Percentiles rank a stretch among this genome's conserved stretches.
These are phyloP conservation scores for Kazachstania kunashirensis DNA, from an alignment of 805 yeast genomes.

Conservation along the genomic window DNA sequence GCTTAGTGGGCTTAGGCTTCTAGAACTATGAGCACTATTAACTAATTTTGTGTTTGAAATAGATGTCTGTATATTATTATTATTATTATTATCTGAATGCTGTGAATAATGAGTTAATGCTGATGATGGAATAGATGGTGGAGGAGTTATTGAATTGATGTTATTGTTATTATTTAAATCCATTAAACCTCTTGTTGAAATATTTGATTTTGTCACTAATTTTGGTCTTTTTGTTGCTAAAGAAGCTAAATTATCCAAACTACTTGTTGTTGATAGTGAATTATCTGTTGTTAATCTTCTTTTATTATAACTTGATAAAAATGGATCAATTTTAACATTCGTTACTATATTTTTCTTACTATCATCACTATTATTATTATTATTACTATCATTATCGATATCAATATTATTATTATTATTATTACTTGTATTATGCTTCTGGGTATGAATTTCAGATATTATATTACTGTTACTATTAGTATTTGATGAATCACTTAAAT, in stretches of 20 bases:
- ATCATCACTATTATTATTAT: background rate
- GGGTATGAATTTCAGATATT: too few relatives aligned
- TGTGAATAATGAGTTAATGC: background rate
- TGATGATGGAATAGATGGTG: background rate
- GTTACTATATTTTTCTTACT: background rate
- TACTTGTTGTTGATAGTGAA: background rate
- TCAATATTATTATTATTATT: background rate
- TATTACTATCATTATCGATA: background rate
- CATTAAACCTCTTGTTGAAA: too few relatives aligned
- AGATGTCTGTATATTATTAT: background rate
- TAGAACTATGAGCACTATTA: background rate
- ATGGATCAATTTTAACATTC: background rate
- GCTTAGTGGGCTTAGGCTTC: background rate
- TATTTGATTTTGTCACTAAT: conserved; percentile 1
- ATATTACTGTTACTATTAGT: too few relatives aligned
- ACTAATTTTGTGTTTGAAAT: background rate
- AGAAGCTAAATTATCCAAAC: conserved; percentile 15
- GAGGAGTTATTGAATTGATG: background rate
- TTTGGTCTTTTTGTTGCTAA: conserved; percentile 18
- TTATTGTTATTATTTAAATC: background rate
- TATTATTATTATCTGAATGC: background rate
- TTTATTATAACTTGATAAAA: background rate
- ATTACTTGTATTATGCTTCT: too few relatives aligned
- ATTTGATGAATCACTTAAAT: too few relatives aligned
- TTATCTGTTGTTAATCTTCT: background rate